Conservation (phyloP, 208 protist species). For the Crithidia fasciculata region DNA sequence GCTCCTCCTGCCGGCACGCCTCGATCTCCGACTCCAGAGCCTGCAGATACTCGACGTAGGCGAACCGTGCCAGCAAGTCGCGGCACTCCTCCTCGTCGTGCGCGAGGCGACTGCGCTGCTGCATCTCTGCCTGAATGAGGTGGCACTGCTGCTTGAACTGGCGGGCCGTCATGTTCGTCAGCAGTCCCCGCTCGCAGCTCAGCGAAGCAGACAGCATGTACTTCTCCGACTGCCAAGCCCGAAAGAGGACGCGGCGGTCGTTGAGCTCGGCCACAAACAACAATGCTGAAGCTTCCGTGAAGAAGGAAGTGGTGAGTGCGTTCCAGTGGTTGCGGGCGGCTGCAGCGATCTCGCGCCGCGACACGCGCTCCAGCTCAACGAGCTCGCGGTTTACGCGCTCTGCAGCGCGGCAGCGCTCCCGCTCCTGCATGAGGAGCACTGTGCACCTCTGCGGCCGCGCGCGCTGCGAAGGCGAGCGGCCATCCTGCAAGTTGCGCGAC, state of each 20-base stretch:
- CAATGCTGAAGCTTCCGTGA: neutral
- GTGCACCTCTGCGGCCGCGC: neutral
- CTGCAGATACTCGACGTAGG: conserved; percentile 17
- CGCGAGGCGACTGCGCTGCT: conserved; percentile 12
- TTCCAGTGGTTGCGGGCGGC: neutral
- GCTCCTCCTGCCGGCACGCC: conserved; percentile 3
- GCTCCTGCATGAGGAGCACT: neutral
- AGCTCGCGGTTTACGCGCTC: conserved; percentile 3
- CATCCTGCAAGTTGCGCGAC: conserved; percentile 16
- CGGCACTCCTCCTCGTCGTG: conserved; percentile 18
- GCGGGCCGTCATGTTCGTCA: conserved; percentile 11
- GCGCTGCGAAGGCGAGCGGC: neutral
- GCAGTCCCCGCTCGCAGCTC: neutral
- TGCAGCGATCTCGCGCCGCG: conserved; percentile 6
- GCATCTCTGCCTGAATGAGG: conserved; percentile 9
- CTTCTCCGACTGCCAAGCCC: conserved; percentile 23
- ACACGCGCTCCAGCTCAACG: conserved; percentile 2
- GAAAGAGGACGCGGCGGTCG: conserved; percentile 15
- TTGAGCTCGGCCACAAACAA: conserved; percentile 7
- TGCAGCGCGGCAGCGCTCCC: neutral
- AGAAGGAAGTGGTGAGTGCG: neutral
- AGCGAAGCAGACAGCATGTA: neutral
- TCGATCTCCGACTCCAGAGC: conserved; percentile 20
- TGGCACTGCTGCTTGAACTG: conserved; percentile 22
- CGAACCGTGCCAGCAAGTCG: conserved; percentile 16